A percentile compares a stretch with the other conserved stretches of the same genome.
phyloP scores from a whole-genome alignment of 352 stramenopile genomes.

The Phytophthora europaea region DNA sequence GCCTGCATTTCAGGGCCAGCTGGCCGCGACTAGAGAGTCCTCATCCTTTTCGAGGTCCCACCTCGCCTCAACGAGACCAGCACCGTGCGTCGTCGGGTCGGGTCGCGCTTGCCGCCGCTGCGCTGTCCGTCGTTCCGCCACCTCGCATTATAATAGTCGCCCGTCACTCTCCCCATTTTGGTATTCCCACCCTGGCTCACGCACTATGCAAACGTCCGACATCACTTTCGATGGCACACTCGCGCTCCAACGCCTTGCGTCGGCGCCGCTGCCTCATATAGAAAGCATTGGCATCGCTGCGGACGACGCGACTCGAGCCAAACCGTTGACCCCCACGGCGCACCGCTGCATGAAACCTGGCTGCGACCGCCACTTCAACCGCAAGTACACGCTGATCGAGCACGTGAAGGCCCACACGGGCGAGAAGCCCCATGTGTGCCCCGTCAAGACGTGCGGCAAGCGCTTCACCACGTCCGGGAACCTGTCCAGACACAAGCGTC shows the following conservation, averaged over 20 bases:
- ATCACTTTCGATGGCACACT: constrained; percentile 9
- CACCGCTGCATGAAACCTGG: constrained; percentile 34
- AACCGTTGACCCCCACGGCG: constrained; percentile 12
- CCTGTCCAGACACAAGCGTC: constrained; percentile 62
- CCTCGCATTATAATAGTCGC: constrained; percentile 1
- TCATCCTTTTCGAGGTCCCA: constrained; percentile 33
- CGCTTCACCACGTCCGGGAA: constrained; percentile 69
- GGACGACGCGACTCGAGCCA: constrained; percentile 7
- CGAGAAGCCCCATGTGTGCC: constrained; percentile 60
- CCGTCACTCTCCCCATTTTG: constrained; percentile 20
- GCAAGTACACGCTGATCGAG: constrained; percentile 60
- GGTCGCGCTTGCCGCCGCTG: constrained; percentile 5
- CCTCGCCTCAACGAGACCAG: constrained; percentile 24
- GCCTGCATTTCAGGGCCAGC: constrained; percentile 29
- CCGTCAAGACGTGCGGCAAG: constrained; percentile 49
- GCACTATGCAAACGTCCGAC: constrained; percentile 16
- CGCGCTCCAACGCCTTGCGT: constrained; percentile 20
- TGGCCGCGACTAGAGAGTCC: constrained; percentile 17
- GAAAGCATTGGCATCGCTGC: constrained; percentile 1
- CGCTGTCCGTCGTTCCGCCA: constrained; percentile 29
- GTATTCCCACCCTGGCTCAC: constrained; percentile 19
- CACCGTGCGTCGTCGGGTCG: constrained; percentile 17
- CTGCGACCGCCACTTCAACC: constrained; percentile 46
- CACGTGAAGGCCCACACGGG: constrained; percentile 68
- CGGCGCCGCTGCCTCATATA: constrained; percentile 14